Evolutionary conservation across 352 stramenopile species (phyloP), one percentile per base, ranked within the genome.

Genomic region (Plasmopara viticola): DNA sequence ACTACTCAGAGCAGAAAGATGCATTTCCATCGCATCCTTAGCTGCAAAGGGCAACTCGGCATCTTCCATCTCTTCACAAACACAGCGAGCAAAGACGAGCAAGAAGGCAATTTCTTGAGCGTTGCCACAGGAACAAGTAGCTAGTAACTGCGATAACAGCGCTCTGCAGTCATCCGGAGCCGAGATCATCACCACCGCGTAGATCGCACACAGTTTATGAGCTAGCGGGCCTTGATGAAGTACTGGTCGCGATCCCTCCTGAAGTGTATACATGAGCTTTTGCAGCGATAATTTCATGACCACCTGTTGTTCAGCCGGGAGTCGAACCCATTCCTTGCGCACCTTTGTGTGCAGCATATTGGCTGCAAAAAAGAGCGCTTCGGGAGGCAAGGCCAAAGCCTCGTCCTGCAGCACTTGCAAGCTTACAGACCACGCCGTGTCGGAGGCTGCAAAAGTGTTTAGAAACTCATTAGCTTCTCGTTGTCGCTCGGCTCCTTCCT

Each of bases 291-390:
- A 33, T n/a, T 55, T 64, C 53, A 86, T 65, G 39, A 53, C 66
- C 6, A 52, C 37, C 28, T 71, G 74, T 13, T 65, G 60, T 30
- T 70, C 66, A 33, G 47, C 44, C 6, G 72, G 39, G 25, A 86
- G 50, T 38, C 67, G 70, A 30, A 71, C 56, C 78, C 78, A 89
- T 44, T 87, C 73, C 56, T 77, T 81, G 13, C 75, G 75, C 34
- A 84, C 68, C 53, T 89, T 89, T 14, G 69, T 64, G 55, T 89
- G 78, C 15, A 89, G 42, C 74, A 89, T 85, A 48, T 86, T 89
- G 48, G 78, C 78, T 0, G 75, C 74, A 40, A 89, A 86, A 64
- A 85, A 89, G n/a, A 86, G 70, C 46, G 65, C 71, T 47, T 85
- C 72, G 5, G 63, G 58, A 25, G 72, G 60, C 42, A 85, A 41